A percentile compares a stretch with the other conserved stretches of the same genome.
Conservation (phyloP, 495 filamentous ascomycete species). For the Cercophora sp. region DNA sequence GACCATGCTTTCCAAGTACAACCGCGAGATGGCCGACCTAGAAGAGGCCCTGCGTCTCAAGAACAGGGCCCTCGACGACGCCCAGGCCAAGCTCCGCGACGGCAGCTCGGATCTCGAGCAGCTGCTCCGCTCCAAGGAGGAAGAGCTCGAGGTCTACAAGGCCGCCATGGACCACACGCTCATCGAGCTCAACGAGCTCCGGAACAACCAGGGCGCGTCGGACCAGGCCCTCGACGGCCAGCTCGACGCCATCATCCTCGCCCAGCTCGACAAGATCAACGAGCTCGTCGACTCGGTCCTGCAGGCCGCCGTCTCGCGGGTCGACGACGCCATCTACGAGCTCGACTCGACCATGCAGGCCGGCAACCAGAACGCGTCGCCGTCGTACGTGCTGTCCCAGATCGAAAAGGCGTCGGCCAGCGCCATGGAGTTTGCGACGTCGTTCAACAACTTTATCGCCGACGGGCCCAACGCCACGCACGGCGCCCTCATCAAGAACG, state of each 20-base stretch:
- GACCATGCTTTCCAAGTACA: slow-evolving; percentile 89
- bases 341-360: slow-evolving; percentile 97
- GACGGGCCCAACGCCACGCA: slow-evolving; percentile 93
- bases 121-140: slow-evolving; percentile 84
- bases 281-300: slow-evolving; percentile 97
- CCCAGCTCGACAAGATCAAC: slow-evolving; percentile 86
- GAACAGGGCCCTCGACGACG: slow-evolving; percentile 80
- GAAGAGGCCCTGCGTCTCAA: slow-evolving; percentile 91
- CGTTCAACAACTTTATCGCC: slow-evolving; percentile 96
- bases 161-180: slow-evolving; percentile 94
- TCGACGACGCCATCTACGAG: slow-evolving; percentile 96
- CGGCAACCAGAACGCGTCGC: slow-evolving; percentile 95
- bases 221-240: slow-evolving; percentile 84
- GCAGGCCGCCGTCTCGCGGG: slow-evolving; percentile 86
- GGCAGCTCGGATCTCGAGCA: slow-evolving; percentile 81
- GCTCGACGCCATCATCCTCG: slow-evolving; percentile 80
- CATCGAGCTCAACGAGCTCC: slow-evolving; percentile 82
- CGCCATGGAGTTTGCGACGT: slow-evolving; percentile 92
- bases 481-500: slow-evolving; percentile 85
- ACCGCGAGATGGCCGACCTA: slow-evolving; percentile 91
- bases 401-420: slow-evolving; percentile 94
- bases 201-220: slow-evolving; percentile 61
- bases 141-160: slow-evolving; percentile 95
- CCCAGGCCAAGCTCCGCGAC: slow-evolving; percentile 69
- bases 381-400: slow-evolving; percentile 92